Evolutionary conservation across 1,284 basidiomycete species (phyloP).

Genomic region (Papiliotrema laurentii): DNA sequence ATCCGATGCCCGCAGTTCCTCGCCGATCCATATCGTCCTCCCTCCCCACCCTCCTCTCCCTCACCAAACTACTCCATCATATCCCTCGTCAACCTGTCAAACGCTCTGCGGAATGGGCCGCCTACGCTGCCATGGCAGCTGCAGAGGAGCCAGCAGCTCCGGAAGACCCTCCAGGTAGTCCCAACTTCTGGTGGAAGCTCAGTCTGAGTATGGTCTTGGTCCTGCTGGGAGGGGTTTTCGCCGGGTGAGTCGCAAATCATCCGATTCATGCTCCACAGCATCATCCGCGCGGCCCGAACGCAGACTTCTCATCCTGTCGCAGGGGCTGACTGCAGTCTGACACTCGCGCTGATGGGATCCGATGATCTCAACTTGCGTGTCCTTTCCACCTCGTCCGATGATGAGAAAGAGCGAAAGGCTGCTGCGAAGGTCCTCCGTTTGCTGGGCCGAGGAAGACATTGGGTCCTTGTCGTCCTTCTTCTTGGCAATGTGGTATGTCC

Average conservation of each 20-base stretch:
- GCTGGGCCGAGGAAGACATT: conserved; percentile 77
- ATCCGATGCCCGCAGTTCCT: conserved; percentile 15
- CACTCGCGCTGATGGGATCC: conserved; percentile 89
- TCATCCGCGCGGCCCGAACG: neutral
- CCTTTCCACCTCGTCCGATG: conserved; percentile 70
- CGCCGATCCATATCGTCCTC: conserved; percentile 10
- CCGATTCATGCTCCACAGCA: neutral
- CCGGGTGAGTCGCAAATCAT: conserved; percentile 60
- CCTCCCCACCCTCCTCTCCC: conserved; percentile 32
- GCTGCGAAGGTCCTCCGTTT: conserved; percentile 73
- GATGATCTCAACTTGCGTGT: conserved; percentile 90
- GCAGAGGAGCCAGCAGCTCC: conserved; percentile 22
- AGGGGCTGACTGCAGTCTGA: conserved; percentile 52
- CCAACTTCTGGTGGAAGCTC: conserved; percentile 62
- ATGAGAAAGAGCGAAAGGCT: conserved; percentile 61
- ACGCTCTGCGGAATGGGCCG: conserved; percentile 9
- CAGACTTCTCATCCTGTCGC: neutral
- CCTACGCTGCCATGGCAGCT: neutral
- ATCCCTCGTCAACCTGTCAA: neutral
- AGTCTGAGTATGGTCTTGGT: conserved; percentile 63
- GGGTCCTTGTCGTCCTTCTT: conserved; percentile 86
- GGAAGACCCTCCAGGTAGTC: conserved; percentile 37
- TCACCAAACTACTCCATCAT: conserved; percentile 29
- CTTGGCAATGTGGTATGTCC: conserved; percentile 74
- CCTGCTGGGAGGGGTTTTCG: conserved; percentile 75